A percentile compares a stretch with the other conserved stretches of the same genome.
phyloP scores from a whole-genome alignment of 1,284 basidiomycete species.

The Pseudozyma hubeiensis region DNA sequence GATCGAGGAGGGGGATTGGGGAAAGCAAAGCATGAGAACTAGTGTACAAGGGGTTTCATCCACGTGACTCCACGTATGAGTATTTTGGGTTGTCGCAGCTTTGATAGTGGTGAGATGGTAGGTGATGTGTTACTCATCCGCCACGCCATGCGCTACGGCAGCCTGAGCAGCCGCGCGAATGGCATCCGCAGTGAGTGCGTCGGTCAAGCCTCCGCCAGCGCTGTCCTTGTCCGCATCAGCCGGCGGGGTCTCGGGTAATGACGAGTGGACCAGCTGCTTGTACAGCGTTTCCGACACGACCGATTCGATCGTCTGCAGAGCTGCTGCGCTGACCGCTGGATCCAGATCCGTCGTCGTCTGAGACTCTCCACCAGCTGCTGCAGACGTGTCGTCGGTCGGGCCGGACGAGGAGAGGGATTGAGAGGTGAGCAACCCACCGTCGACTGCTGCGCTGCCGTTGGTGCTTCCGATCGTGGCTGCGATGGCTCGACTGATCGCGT shows the following conservation, averaged over 20 bases:
- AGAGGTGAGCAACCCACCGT: conserved; percentile 1
- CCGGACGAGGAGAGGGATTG: neutral
- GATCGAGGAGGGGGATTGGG: no score
- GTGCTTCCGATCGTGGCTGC: conserved; percentile 36
- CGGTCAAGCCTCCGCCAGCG: conserved; percentile 13
- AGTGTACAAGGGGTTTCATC: no score
- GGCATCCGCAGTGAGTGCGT: conserved; percentile 34
- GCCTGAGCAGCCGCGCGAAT: conserved; percentile 45
- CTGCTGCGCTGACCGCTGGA: conserved; percentile 31
- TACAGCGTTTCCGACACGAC: conserved; percentile 41
- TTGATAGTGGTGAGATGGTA: neutral
- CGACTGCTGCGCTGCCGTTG: neutral
- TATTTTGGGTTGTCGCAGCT: no score
- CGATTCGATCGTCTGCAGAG: conserved; percentile 34
- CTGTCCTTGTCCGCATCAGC: conserved; percentile 1
- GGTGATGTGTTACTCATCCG: neutral
- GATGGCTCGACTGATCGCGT: conserved; percentile 38
- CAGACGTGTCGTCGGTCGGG: neutral
- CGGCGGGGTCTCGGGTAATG: conserved; percentile 8
- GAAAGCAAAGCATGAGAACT: no score
- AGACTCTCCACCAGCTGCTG: neutral
- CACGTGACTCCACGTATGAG: no score
- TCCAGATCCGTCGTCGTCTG: conserved; percentile 11
- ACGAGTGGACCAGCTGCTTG: conserved; percentile 34
- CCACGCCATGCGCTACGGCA: conserved; percentile 33